Base-by-base conservation (phyloP, 345 rosid genomes). In the Lumnitzera racemosa region DNA sequence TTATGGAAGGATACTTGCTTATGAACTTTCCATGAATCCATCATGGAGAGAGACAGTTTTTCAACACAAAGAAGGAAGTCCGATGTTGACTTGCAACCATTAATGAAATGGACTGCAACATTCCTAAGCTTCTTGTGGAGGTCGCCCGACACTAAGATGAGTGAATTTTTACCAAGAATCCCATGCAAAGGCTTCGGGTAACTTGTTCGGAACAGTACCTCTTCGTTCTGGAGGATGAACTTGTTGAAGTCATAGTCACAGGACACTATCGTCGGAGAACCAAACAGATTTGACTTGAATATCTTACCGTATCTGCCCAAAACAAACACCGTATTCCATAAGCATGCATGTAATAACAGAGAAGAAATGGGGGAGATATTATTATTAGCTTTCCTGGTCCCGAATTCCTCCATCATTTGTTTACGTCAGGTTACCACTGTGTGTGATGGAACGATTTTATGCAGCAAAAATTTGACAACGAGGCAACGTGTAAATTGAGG, bases 201-300 rank as follows among this genome's bases (percentile, higher is more conserved):
- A 72, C 76, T 74, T 3, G 73, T 81, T 62, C 55, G 72, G 81
- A 91, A 85, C 29, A 87, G 63, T 79, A 69, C 87, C 75, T 72
- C 96, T 62, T 91, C 96, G 41, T 87, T 89, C 62, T 85, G 96
- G 52, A 91, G 98, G 66, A 91, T 68, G 60, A 85, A 82, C 82
- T 65, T 61, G 81, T 87, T 91, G 65, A 89, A 78, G 61, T 89
- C 95, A 31, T 72, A 70, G 77, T 89, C 92, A 59, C 96, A 88
- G 11, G 96, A 89, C 14, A 91, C 95, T 62, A 91, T 74, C 25
- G 95, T 74, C 20, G 88, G 87, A 2, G 84, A 85, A 15, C 98
- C 96, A 71, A 90, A 89, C 29, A 91, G 50, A 73, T 85, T 84
- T 15, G 96, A 84, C 60, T 75, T 86, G 79, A 91, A 91, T 50